These are phyloP conservation scores for Epichloe scottii DNA, from an alignment of 2,329 filamentous ascomycete genomes.

Conservation along the genomic window DNA sequence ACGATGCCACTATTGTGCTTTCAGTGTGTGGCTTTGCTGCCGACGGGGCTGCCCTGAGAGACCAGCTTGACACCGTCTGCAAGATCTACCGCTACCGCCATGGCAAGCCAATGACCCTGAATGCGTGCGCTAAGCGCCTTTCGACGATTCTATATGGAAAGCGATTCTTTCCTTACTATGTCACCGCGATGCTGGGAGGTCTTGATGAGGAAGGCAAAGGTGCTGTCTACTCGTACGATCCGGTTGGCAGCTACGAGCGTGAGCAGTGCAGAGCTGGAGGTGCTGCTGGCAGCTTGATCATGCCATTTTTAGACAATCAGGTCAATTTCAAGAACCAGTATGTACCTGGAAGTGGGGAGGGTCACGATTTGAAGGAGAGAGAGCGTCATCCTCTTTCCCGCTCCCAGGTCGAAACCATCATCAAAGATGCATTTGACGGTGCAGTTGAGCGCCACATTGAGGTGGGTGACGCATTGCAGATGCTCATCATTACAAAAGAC, in stretches of 20 bases:
- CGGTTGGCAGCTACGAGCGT: conserved; percentile 92
- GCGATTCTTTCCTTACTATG: conserved; percentile 98
- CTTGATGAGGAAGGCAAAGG: conserved; percentile 91
- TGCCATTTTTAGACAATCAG: conserved; percentile 98
- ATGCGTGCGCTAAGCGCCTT: conserved; percentile 87
- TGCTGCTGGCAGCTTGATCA: conserved; percentile 86
- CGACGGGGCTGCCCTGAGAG: conserved; percentile 85
- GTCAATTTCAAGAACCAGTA: conserved; percentile 99
- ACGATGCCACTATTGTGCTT: conserved; percentile 75
- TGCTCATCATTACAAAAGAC: conserved; percentile 79
- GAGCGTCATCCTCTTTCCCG: conserved; percentile 57
- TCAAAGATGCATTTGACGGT: conserved; percentile 96
- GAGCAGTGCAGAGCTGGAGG: conserved; percentile 93
- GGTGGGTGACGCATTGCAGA: conserved; percentile 91
- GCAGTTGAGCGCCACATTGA: conserved; percentile 98
- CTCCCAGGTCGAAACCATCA: conserved; percentile 68
- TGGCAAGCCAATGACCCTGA: conserved; percentile 88
- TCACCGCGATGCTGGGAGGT: conserved; percentile 84
- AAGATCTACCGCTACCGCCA: conserved; percentile 99
- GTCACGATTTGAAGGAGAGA: conserved; percentile 66
- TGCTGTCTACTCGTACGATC: conserved; percentile 94
- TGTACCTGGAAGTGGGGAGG: conserved; percentile 70
- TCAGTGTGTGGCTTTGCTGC: conserved; percentile 94
- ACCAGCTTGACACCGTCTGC: conserved; percentile 85
- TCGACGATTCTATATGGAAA: conserved; percentile 95